Percentiles rank a stretch among this genome's conserved stretches.
Conservation (phyloP, 192 early-diverging fungal genomes). For the Linnemannia zychae region DNA sequence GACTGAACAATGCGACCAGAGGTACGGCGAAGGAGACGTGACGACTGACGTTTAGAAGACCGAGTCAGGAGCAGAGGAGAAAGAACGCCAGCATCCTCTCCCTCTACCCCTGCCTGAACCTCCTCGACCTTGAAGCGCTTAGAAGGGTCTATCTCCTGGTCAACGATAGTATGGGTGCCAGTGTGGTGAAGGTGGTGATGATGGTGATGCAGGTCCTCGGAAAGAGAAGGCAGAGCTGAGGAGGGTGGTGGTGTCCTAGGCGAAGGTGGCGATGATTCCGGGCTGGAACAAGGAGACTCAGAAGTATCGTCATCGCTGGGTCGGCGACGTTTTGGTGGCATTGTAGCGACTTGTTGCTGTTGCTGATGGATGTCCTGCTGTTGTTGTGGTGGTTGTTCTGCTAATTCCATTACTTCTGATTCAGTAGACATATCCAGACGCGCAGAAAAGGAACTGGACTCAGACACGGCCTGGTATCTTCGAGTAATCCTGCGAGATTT, state of each 20-base stretch:
- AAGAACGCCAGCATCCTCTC: slow-evolving; percentile 41
- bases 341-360: not conserved
- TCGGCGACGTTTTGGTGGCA: slow-evolving; percentile 17
- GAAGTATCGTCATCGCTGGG: slow-evolving; percentile 35
- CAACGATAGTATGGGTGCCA: not conserved
- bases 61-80: slow-evolving; percentile 27
- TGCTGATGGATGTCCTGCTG: not conserved
- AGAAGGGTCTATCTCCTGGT: not conserved
- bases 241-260: slow-evolving; percentile 37
- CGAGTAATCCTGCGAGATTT: slow-evolving; percentile 8
- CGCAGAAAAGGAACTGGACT: not conserved
- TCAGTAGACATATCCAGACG: not conserved
- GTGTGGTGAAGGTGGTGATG: not conserved
- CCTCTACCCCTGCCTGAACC: not conserved
- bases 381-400: not conserved
- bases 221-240: not conserved
- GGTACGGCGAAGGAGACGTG: slow-evolving; percentile 20
- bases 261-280: slow-evolving; percentile 39
- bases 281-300: slow-evolving; percentile 27
- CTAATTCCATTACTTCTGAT: not conserved
- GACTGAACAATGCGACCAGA: not conserved
- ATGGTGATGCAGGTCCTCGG: not conserved
- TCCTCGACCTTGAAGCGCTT: slow-evolving; percentile 8
- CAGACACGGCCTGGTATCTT: slow-evolving; percentile 8
- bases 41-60: slow-evolving; percentile 31